Evolutionary conservation across 139 green algal genomes (phyloP).

Genomic region (Nannochloris sp.): DNA sequence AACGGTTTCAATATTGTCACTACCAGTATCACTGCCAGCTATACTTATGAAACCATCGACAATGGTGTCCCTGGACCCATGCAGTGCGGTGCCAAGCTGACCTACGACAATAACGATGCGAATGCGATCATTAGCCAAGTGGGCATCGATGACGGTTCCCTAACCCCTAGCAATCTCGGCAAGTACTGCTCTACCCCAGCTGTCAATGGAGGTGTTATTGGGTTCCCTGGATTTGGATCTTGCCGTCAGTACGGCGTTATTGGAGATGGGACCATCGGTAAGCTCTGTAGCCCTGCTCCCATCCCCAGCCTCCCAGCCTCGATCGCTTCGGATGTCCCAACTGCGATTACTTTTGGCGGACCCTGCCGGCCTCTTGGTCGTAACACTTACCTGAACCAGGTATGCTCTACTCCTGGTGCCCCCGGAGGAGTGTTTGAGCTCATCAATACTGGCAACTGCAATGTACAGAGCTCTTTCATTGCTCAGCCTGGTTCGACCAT

Average conservation of each 20-base stretch:
- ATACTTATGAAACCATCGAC: neutral
- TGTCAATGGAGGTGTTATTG: neutral
- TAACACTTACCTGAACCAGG: neutral
- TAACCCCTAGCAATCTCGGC: neutral
- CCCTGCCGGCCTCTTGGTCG: neutral
- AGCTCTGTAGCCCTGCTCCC: neutral
- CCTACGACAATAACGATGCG: neutral
- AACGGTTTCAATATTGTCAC: neutral
- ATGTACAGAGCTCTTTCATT: neutral
- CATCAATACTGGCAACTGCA: neutral
- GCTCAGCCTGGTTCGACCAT: neutral
- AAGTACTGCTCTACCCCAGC: neutral
- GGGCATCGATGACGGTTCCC: neutral
- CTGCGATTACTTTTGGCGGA: neutral
- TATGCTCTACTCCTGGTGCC: neutral
- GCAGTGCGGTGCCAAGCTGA: neutral
- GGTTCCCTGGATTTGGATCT: neutral
- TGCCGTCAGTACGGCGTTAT: neutral
- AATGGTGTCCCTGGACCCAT: neutral
- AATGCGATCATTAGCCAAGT: neutral
- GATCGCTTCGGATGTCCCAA: neutral
- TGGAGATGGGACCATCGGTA: neutral
- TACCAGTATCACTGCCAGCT: neutral
- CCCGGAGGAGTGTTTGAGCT: neutral
- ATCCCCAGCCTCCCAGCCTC: neutral